Conservation (phyloP, 148 eudicot species). For the Vaccinium vitisidaea region DNA sequence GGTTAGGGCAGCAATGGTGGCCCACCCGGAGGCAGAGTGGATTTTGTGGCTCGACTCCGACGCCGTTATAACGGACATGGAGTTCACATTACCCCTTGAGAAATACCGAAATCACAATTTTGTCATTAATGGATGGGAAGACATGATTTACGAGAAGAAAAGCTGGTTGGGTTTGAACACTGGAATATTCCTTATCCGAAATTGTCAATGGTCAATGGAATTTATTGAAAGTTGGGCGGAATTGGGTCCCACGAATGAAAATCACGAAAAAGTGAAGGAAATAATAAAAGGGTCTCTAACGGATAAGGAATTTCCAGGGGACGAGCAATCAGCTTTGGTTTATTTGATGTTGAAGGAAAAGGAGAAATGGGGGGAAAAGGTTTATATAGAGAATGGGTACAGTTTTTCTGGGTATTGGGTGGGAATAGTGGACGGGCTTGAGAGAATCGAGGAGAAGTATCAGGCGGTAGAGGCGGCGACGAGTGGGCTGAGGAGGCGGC, state of each 20-base stretch:
- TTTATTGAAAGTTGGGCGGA: background rate
- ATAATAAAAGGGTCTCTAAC: background rate
- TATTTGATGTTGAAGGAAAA: conserved; percentile 9
- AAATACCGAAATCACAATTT: conserved; percentile 45
- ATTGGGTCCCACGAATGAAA: background rate
- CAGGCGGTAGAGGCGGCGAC: background rate
- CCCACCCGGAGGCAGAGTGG: conserved; percentile 89
- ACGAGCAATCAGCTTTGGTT: conserved; percentile 8
- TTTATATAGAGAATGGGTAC: background rate
- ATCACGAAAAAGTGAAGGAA: background rate
- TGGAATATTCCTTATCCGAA: background rate
- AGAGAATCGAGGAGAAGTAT: background rate
- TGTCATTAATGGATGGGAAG: conserved; percentile 58
- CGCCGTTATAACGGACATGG: conserved; percentile 73
- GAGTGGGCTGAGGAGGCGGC: background rate
- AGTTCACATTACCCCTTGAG: conserved; percentile 49
- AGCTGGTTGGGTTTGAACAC: conserved; percentile 13
- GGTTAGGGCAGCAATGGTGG: conserved; percentile 72
- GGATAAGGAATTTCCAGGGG: background rate
- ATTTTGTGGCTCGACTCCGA: conserved; percentile 84
- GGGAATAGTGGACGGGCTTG: background rate
- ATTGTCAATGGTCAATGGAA: conserved; percentile 17
- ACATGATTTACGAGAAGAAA: conserved; percentile 33
- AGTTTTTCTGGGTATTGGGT: conserved; percentile 20
- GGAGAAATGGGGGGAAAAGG: conserved; percentile 1